Evolutionary conservation across 345 rosid genomes (phyloP).

Genomic region (Laguncularia racemosa): DNA sequence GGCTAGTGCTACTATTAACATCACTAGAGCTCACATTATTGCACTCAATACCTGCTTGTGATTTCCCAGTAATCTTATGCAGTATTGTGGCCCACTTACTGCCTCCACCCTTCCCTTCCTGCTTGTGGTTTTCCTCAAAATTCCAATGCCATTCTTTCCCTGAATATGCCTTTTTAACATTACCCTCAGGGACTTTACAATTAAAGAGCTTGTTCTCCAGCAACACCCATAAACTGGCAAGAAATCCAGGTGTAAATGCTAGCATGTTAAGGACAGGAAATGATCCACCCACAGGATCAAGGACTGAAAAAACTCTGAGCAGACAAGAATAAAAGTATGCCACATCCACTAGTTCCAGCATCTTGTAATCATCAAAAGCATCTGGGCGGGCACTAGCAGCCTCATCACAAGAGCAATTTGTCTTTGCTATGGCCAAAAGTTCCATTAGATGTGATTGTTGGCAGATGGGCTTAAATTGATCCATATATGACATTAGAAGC

Average conservation of each 20-base stretch:
- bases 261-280: conserved; percentile 88
- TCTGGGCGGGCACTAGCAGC: conserved; percentile 18
- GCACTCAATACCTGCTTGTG: conserved; percentile 31
- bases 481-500: conserved; percentile 43
- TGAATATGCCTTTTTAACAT: conserved; percentile 20
- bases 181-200: conserved; percentile 12
- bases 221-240: conserved; percentile 56
- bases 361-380: conserved; percentile 22
- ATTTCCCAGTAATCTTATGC: conserved; percentile 71
- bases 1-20: conserved; percentile 29
- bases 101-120: conserved; percentile 43
- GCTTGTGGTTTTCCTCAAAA: conserved; percentile 40
- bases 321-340: conserved; percentile 73
- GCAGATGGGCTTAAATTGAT: conserved; percentile 63
- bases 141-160: conserved; percentile 27
- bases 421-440: conserved; percentile 51
- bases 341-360: conserved; percentile 56
- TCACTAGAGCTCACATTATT: conserved; percentile 19
- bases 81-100: conserved; percentile 66
- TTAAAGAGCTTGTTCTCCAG: conserved; percentile 50
- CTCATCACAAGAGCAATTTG: conserved; percentile 18
- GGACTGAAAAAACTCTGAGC: conserved; percentile 63
- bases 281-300: conserved; percentile 56
- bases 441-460: conserved; percentile 88
- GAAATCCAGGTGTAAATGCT: conserved; percentile 80